Conservation (phyloP, 176 grass and related monocot species). For the Raddia guianensis region DNA sequence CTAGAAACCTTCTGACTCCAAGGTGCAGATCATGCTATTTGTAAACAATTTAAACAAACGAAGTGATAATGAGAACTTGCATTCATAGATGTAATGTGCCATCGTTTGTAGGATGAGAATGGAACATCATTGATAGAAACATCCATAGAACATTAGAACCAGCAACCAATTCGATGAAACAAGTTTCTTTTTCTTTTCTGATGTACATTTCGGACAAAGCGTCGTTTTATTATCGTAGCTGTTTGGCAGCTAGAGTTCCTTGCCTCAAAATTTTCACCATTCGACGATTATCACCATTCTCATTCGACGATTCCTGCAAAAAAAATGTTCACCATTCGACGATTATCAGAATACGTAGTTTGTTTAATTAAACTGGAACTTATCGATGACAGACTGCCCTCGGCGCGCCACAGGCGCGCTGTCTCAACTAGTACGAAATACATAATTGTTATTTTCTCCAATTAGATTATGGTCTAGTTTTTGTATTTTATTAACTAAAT, state of each 20-base stretch:
- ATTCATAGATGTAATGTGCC: neutral
- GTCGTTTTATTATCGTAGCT: constrained; percentile 36
- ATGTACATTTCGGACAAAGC: neutral
- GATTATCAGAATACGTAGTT: neutral
- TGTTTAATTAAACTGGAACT: too few relatives aligned
- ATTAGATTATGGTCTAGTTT: too few relatives aligned
- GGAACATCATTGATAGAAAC: neutral
- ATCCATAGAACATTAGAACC: neutral
- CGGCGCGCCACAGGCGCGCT: too few relatives aligned
- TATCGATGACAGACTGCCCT: too few relatives aligned
- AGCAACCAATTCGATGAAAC: neutral
- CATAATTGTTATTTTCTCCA: too few relatives aligned
- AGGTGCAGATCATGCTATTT: constrained; percentile 25
- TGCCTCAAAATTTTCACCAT: neutral
- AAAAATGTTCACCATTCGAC: neutral
- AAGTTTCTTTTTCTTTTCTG: neutral
- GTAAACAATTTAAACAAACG: neutral
- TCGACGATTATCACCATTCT: too few relatives aligned
- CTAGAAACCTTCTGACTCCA: neutral
- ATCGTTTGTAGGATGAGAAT: neutral
- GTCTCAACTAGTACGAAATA: too few relatives aligned
- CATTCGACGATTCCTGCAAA: neutral
- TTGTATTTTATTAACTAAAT: too few relatives aligned
- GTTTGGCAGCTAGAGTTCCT: neutral
- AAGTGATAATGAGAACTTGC: neutral